phyloP scores from a whole-genome alignment of 257 asterid species.

The Solanum chaucha region DNA sequence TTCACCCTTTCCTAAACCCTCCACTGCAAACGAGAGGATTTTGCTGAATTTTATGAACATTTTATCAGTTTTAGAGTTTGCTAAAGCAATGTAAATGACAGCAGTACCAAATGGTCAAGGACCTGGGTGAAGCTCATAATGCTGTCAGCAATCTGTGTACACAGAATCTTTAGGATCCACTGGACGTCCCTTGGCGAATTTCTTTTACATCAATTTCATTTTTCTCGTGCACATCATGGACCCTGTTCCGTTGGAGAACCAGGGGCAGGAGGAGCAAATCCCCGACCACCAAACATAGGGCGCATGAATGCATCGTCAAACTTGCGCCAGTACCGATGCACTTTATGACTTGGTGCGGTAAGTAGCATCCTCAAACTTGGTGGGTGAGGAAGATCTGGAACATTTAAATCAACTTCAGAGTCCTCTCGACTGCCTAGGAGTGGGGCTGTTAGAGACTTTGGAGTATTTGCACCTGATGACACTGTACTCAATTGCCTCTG shows the following conservation, averaged over 20 bases:
- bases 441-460: slow-evolving; percentile 13
- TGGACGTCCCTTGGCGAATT: not conserved
- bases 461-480: slow-evolving; percentile 15
- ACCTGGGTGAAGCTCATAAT: not conserved
- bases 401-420: slow-evolving; percentile 14
- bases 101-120: not conserved
- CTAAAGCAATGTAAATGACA: not conserved
- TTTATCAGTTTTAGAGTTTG: not conserved
- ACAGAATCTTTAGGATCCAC: not conserved
- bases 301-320: slow-evolving; percentile 37
- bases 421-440: slow-evolving; percentile 12
- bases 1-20: not conserved
- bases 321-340: slow-evolving; percentile 30
- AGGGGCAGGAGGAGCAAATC: slow-evolving; percentile 24
- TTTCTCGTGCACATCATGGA: not conserved
- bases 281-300: slow-evolving; percentile 38
- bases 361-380: slow-evolving; percentile 22
- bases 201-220: not conserved
- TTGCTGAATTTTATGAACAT: not conserved
- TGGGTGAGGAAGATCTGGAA: slow-evolving; percentile 9
- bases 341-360: slow-evolving; percentile 23
- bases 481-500: slow-evolving; percentile 7
- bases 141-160: not conserved
- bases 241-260: slow-evolving; percentile 22
- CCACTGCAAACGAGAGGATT: not conserved